Conservation (phyloP, 129 eudicot species). For the Lactuca saligna region DNA sequence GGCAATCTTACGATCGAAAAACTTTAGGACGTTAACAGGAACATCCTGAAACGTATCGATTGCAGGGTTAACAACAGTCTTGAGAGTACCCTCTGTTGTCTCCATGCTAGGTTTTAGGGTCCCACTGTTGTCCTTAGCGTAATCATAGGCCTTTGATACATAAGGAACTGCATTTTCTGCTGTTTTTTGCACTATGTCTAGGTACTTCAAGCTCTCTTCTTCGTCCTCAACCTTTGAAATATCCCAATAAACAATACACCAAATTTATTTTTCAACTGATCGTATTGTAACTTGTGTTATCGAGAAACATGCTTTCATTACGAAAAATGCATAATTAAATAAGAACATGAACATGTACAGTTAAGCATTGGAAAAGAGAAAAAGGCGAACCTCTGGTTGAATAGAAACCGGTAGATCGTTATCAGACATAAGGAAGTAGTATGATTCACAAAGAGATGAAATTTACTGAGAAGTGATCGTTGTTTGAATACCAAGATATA, state of each 20-base stretch:
- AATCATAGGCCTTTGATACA: constrained; percentile 53
- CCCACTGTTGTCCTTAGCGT: constrained; percentile 81
- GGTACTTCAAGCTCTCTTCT: constrained; percentile 66
- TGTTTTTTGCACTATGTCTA: constrained; percentile 70
- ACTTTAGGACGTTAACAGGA: constrained; percentile 68
- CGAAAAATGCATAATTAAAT: not conserved
- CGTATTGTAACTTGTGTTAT: no score
- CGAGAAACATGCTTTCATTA: no score
- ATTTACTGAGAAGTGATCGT: no score
- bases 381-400: no score
- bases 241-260: no score
- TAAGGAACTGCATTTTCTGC: constrained; percentile 44
- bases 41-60: constrained; percentile 65
- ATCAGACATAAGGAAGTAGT: no score
- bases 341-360: no score
- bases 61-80: constrained; percentile 78
- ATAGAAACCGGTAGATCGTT: no score
- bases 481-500: no score
- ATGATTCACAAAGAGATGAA: no score
- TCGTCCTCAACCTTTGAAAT: constrained; percentile 34
- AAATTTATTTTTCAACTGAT: no score
- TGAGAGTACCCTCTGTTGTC: constrained; percentile 72
- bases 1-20: constrained; percentile 67
- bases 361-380: no score
- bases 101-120: constrained; percentile 75